Conservation (phyloP, 108 stramenopile genomes). For the Nannochloropsis gaditana region DNA sequence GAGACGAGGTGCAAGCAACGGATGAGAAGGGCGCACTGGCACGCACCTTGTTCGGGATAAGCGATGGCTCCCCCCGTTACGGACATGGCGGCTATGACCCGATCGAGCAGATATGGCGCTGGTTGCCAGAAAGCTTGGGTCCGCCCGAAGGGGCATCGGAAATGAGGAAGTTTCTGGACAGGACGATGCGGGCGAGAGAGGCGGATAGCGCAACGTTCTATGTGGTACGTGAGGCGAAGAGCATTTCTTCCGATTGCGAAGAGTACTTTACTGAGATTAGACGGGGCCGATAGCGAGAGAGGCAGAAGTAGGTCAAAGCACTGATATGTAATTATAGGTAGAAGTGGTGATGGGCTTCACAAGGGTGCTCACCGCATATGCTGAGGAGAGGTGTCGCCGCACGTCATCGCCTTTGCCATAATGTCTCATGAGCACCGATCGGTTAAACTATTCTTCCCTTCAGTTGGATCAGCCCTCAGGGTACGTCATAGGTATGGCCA, state of each 20-base stretch:
- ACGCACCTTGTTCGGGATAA: not conserved
- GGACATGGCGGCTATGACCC: not conserved
- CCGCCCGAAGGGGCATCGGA: not conserved
- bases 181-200: not conserved
- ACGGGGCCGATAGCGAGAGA: no score
- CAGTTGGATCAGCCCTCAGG: constrained; percentile 36
- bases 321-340: no score
- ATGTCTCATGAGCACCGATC: no score
- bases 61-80: not conserved
- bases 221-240: not conserved
- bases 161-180: not conserved
- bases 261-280: no score
- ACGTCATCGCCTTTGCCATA: no score
- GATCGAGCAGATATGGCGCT: not conserved
- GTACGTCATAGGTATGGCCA: constrained; percentile 37
- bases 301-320: no score
- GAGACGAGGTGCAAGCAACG: not conserved
- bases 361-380: no score
- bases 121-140: not conserved
- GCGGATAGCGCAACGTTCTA: not conserved
- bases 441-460: not conserved
- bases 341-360: no score
- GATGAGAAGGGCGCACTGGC: no score
- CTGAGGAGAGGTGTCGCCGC: no score
- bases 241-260: no score